phyloP scores from a whole-genome alignment of 176 grass and related monocot genomes.

The Rhynchospora pubera region DNA sequence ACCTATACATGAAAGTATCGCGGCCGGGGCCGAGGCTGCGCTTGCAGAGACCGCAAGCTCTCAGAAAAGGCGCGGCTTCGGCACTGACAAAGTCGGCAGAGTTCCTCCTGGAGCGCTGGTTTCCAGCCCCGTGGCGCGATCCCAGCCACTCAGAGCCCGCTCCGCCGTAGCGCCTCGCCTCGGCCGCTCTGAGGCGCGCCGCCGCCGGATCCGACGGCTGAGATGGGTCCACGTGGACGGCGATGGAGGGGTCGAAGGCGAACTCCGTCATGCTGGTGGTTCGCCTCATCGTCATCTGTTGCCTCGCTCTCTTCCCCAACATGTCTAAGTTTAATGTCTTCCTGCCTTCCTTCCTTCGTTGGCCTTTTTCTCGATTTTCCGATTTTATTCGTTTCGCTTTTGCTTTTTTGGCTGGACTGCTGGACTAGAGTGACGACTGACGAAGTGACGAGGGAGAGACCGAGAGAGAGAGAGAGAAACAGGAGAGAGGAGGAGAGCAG shows the following conservation, averaged over 20 bases:
- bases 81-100: neutral
- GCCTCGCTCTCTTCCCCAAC: slow-evolving; percentile 62
- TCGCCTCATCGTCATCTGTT: slow-evolving; percentile 34
- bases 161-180: slow-evolving; percentile 6
- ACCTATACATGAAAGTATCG: slow-evolving; percentile 92
- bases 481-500: neutral
- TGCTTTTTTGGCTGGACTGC: neutral
- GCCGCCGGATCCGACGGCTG: slow-evolving; percentile 27
- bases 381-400: neutral
- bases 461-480: neutral
- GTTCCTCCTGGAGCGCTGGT: slow-evolving; percentile 10
- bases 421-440: neutral
- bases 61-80: slow-evolving; percentile 54
- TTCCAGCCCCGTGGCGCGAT: neutral
- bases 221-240: neutral
- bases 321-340: neutral
- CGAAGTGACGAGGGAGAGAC: slow-evolving; percentile 18
- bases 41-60: slow-evolving; percentile 59
- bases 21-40: slow-evolving; percentile 59
- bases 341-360: neutral
- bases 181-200: slow-evolving; percentile 35
- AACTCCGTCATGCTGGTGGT: slow-evolving; percentile 45
- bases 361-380: slow-evolving; percentile 11
- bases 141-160: slow-evolving; percentile 2
- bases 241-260: neutral